These are phyloP conservation scores for Urochloa ruziziensis DNA, from an alignment of 176 grass and related monocot species.

Conservation along the genomic window DNA sequence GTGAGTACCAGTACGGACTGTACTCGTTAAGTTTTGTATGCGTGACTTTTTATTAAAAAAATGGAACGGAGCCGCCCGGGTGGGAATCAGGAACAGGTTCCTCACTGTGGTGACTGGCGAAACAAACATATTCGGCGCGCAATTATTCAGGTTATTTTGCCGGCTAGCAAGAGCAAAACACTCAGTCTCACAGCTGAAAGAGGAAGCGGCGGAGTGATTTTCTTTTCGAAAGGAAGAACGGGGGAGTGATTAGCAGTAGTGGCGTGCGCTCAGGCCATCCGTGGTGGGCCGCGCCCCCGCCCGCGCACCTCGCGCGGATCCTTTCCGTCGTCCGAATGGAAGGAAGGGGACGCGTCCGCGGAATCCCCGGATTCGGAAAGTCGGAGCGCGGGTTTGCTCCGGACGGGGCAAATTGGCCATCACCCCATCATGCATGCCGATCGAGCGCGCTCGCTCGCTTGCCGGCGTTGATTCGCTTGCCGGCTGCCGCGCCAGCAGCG, in stretches of 20 bases:
- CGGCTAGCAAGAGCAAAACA: background rate
- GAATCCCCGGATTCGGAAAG: constrained; percentile 30
- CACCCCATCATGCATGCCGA: too few relatives aligned
- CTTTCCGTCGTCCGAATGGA: too few relatives aligned
- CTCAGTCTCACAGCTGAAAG: background rate
- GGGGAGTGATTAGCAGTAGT: background rate
- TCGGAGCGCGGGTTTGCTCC: background rate
- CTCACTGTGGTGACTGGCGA: background rate
- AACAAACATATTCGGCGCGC: constrained; percentile 17
- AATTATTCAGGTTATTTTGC: constrained; percentile 3
- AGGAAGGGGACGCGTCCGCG: background rate
- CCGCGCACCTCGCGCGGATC: background rate
- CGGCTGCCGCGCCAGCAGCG: background rate
- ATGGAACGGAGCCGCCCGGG: too few relatives aligned
- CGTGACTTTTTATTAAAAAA: background rate
- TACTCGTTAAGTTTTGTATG: background rate
- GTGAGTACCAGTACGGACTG: background rate
- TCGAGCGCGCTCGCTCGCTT: too few relatives aligned
- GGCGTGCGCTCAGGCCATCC: background rate
- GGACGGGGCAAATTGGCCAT: background rate
- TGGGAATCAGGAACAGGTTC: constrained; percentile 9
- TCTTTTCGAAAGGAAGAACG: too few relatives aligned
- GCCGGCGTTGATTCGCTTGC: background rate
- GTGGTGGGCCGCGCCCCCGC: background rate
- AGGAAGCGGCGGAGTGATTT: background rate